Base-by-base conservation (phyloP, 768 basidiomycete genomes). In the Collybia nuda region DNA sequence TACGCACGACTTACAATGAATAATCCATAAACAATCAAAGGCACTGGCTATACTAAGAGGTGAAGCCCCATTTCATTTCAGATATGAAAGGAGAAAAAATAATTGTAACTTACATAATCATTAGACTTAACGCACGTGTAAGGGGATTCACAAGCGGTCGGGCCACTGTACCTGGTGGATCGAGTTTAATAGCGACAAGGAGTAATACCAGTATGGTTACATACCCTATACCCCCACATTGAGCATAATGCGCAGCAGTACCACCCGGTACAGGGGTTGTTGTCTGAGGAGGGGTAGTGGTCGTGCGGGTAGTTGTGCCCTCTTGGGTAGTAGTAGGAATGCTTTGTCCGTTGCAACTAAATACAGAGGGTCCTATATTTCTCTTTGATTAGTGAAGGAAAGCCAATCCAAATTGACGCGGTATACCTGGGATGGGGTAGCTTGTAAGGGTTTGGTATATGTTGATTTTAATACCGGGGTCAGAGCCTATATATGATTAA, bases 401-500 rank as follows among this genome's bases (percentile, higher is more conserved):
- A 40, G 24, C n/a, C 17, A 40, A 6, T n/a, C 9, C 12, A 22
- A 26, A 15, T 26, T 3, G 4, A 26, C 24, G 24, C 7, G n/a
- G 50, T 54, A 26, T 47, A 70, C 71, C 70, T 49, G 73, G 73
- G 42, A 75, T 66, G 17, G 69, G 71, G 60, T 76, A 75, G 47
- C 62, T 62, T 8, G 59, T 56, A 21, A 72, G 54, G n/a, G 56
- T 47, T 23, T 56, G 60, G 62, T 76, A 76, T 52, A 75, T 69
- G 61, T 77, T 72, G 55, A 71, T 57, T 3, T 63, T 67, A 55
- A 77, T 71, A 9, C 74, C 75, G 18, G 75, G 75, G 57, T 75
- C 74, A 28, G 63, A 63, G 15, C 68, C 69, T 71, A 46, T 18
- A 29, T 23, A n/a, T n/a, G n/a, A n/a, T n/a, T n/a, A 19, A n/a